Evolutionary conservation across 2,329 filamentous ascomycete genomes (phyloP).

Genomic region (Metarhizium robertsii): DNA sequence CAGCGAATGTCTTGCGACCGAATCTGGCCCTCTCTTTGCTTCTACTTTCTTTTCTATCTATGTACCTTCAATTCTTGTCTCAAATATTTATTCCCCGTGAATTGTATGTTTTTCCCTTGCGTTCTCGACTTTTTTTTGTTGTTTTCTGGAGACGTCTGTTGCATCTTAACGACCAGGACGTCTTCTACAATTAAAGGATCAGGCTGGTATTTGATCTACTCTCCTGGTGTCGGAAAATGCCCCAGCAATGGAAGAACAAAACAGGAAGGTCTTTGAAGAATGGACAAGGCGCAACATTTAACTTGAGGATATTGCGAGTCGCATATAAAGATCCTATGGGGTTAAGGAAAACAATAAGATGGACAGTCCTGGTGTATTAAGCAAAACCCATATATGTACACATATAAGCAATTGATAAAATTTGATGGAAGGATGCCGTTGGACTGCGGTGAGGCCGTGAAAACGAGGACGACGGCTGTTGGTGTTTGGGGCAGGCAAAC

Average conservation of each 20-base stretch:
- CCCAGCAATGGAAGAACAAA: not conserved
- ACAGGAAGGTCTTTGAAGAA: conserved; percentile 4
- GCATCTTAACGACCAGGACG: not conserved
- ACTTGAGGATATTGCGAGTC: conserved; percentile 5
- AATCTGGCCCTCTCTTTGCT: not conserved
- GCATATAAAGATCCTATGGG: conserved; percentile 3
- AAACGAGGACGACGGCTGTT: not conserved
- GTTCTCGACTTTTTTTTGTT: conserved; percentile 6
- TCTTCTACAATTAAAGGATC: not conserved
- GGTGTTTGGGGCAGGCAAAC: not conserved
- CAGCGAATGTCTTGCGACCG: not conserved
- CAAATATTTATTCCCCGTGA: not conserved
- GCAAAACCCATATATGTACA: not conserved
- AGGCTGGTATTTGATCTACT: conserved; percentile 24
- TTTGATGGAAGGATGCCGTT: not conserved
- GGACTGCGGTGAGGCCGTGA: not conserved
- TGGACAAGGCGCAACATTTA: conserved; percentile 7
- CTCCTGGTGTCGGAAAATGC: conserved; percentile 9
- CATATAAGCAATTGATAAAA: not conserved
- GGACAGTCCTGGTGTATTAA: conserved; percentile 1
- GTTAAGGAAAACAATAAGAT: not conserved
- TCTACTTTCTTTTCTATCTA: not conserved
- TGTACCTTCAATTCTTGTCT: conserved; percentile 5
- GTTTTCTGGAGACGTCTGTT: not conserved
- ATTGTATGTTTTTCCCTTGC: conserved; percentile 5